Evolutionary conservation across 2,329 filamentous ascomycete species (phyloP).

Genomic region (Aureobasidium sp.): DNA sequence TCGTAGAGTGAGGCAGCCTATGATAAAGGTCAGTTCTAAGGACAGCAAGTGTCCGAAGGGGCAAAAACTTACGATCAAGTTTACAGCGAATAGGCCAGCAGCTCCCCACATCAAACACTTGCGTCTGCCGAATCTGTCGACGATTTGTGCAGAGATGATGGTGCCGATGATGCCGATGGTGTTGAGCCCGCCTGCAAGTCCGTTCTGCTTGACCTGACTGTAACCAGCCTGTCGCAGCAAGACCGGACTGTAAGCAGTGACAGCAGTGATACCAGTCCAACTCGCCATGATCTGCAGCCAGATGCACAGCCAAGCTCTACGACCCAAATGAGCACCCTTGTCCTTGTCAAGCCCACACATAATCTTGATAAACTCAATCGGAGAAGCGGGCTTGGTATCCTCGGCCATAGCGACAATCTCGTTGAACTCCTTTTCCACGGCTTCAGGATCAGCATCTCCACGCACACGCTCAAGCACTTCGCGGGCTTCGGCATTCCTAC

Average conservation of each 20-base stretch:
- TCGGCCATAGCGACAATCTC: conserved; percentile 31
- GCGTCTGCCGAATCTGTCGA: conserved; percentile 42
- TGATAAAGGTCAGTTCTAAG: background rate
- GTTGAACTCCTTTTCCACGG: conserved; percentile 23
- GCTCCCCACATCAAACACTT: conserved; percentile 35
- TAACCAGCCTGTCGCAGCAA: conserved; percentile 30
- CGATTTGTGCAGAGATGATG: conserved; percentile 43
- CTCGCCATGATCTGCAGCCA: conserved; percentile 39
- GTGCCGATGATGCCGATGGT: conserved; percentile 46
- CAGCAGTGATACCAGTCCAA: conserved; percentile 38
- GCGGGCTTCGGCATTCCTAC: conserved; percentile 26
- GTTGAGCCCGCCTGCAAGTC: conserved; percentile 44
- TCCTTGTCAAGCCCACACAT: conserved; percentile 27
- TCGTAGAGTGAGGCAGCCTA: conserved; percentile 37
- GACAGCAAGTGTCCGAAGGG: background rate
- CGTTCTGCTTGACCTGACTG: conserved; percentile 35
- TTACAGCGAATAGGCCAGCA: conserved; percentile 33
- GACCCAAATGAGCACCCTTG: conserved; percentile 28
- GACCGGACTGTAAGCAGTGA: conserved; percentile 26
- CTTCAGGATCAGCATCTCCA: conserved; percentile 24
- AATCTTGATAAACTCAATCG: conserved; percentile 33
- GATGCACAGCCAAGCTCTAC: conserved; percentile 37
- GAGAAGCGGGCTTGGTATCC: conserved; percentile 28
- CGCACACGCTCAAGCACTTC: conserved; percentile 24
- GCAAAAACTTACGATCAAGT: conserved; percentile 28